Base-by-base conservation (phyloP, 2,329 filamentous ascomycete species). In the Xylariaceae sp. region DNA sequence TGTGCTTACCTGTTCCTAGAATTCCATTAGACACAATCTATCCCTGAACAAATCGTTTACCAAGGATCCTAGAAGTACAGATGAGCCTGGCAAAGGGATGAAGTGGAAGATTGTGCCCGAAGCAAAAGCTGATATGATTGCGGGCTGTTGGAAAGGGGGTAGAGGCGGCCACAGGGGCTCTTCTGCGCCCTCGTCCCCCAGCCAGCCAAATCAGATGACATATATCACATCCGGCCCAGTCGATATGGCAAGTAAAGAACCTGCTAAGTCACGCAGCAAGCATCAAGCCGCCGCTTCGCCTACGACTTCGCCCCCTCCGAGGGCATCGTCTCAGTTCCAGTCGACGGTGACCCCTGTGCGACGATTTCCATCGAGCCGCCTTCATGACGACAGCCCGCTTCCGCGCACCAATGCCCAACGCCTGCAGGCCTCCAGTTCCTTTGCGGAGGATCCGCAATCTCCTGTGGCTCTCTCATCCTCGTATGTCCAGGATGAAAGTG, bases 1-100 rank as follows among this genome's bases (percentile, higher is more conserved):
- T 45, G 33, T 28, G 51, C 63, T 73, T 54, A 72, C 53, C 9
- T 18, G 16, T 10, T 41, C 39, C 6, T 63, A 90, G 84, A 99
- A 99, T 69, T 97, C 91, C 0, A 99, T 99, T 60, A 87, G 94
- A 12, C 94, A 99, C 69, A 99, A 99, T 63, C 73, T 99, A 13
- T 97, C 94, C 1, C 74, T 99, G 40, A 97, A 96, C 70, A 96
- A 97, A 68, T 85, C 88, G 0, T 99, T 99, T 65, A 86, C 91
- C 62, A 99, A 99, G 70, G 88, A 96, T 9, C 89, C 94, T 3
- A 86, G 94, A 43, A 87, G 89, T 14, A 96, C 91, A 0, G 90
- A 97, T 62, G 94, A 99, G 68, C 94, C 94, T 18, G 94, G 94
- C 12, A 99, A 99, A 69, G 94, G 94, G 28, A 97, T 97, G 91